A percentile compares a stretch with the other conserved stretches of the same genome.
These are phyloP conservation scores for Pleurotus tuoliensis DNA, from an alignment of 768 basidiomycete genomes.

Conservation along the genomic window DNA sequence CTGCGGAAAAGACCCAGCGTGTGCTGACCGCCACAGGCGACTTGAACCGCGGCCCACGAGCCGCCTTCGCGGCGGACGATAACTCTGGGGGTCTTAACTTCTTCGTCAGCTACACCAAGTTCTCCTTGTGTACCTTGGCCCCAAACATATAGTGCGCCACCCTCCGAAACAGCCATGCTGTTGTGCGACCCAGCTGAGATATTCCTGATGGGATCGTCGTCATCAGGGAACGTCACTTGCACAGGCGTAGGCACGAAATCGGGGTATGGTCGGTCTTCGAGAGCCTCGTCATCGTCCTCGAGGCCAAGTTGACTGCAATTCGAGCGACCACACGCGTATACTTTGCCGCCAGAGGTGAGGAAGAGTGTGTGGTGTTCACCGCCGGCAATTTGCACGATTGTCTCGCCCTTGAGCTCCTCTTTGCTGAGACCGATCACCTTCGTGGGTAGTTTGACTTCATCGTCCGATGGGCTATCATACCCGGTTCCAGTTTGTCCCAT, in stretches of 20 bases:
- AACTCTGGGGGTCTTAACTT: conserved; percentile 58
- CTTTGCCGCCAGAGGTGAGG: conserved; percentile 75
- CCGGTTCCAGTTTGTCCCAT: conserved; percentile 80
- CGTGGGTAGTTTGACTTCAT: conserved; percentile 58
- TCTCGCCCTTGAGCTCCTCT: conserved; percentile 53
- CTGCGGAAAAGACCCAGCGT: conserved; percentile 69
- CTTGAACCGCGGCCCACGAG: conserved; percentile 59
- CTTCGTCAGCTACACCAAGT: conserved; percentile 60
- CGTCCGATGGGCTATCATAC: conserved; percentile 37
- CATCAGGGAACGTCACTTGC: conserved; percentile 59
- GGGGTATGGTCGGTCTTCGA: conserved; percentile 46
- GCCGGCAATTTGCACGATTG: conserved; percentile 69
- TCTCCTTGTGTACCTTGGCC: conserved; percentile 78
- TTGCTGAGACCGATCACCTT: conserved; percentile 64
- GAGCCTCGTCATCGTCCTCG: conserved; percentile 63
- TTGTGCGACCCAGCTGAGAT: conserved; percentile 71
- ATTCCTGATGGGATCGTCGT: conserved; percentile 54
- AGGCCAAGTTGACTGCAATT: conserved; percentile 85
- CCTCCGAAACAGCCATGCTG: conserved; percentile 64
- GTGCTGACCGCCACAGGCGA: conserved; percentile 79
- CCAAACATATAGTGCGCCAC: conserved; percentile 72
- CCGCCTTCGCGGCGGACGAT: conserved; percentile 74
- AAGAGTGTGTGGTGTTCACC: conserved; percentile 92
- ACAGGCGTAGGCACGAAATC: conserved; percentile 68
- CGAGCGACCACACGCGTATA: conserved; percentile 83